These are phyloP conservation scores for Hibiscus syriacus DNA, from an alignment of 345 rosid genomes.

Conservation along the genomic window DNA sequence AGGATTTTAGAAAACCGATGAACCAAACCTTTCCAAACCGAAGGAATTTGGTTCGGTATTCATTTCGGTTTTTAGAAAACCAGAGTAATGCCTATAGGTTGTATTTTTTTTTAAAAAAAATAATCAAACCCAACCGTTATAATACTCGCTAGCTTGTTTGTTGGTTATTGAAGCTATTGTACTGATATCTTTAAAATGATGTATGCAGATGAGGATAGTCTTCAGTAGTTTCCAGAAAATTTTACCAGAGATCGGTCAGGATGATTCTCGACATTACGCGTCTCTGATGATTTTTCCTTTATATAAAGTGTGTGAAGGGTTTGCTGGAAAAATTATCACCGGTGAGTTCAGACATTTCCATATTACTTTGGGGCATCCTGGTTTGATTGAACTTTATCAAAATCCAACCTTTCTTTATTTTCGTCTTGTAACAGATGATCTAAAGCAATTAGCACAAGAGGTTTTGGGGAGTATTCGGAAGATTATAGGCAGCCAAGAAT, in stretches of 20 bases:
- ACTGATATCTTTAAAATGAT: slow-evolving; percentile 13
- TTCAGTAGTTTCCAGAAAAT: slow-evolving; percentile 48
- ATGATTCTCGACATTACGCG: slow-evolving; percentile 41
- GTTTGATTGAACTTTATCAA: background rate
- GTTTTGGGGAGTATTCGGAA: slow-evolving; percentile 49
- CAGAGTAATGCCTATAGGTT: background rate
- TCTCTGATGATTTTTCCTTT: slow-evolving; percentile 54
- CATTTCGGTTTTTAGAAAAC: background rate
- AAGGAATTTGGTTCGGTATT: background rate
- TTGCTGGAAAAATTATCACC: slow-evolving; percentile 57
- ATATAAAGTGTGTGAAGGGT: slow-evolving; percentile 90
- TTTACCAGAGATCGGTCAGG: slow-evolving; percentile 34
- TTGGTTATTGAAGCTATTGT: background rate
- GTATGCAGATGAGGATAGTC: slow-evolving; percentile 58
- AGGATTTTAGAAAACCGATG: background rate
- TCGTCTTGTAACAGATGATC: slow-evolving; percentile 37
- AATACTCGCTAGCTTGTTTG: background rate
- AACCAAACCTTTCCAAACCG: background rate
- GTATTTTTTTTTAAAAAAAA: background rate
- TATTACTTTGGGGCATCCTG: background rate
- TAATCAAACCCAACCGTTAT: background rate
- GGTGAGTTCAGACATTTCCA: slow-evolving; percentile 35
- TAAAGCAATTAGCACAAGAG: slow-evolving; percentile 68
- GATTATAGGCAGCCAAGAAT: slow-evolving; percentile 44
- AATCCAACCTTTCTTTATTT: background rate